Conservation (phyloP, 306 rosid species). For the Pyrus bretschneideri region DNA sequence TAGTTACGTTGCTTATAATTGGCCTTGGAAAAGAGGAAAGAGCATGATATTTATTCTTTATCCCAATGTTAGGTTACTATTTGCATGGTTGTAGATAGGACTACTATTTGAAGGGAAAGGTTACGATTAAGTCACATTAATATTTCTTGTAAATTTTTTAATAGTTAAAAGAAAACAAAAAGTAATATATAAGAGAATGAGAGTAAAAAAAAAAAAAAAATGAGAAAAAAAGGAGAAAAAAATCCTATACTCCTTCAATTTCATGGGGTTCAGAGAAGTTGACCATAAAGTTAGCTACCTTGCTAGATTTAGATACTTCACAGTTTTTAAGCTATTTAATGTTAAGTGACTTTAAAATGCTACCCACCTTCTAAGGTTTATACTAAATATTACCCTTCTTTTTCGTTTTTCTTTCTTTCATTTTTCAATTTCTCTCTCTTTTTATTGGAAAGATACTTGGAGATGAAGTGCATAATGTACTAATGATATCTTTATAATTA, state of each 20-base stretch:
- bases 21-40: conserved; percentile 1
- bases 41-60: not conserved
- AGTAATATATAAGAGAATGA: too few species aligned
- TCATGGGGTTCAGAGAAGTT: not conserved
- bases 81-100: not conserved
- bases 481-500: conserved; percentile 18
- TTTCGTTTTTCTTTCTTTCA: not conserved
- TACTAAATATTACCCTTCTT: not conserved
- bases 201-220: too few species aligned
- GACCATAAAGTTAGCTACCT: conserved; percentile 14
- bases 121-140: too few species aligned
- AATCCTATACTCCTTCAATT: too few species aligned
- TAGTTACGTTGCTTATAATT: not conserved
- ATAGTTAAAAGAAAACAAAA: too few species aligned
- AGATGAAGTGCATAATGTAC: conserved; percentile 22
- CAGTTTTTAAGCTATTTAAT: conserved; percentile 20
- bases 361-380: conserved; percentile 14
- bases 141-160: too few species aligned
- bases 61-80: not conserved
- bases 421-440: not conserved
- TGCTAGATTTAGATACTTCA: conserved; percentile 24
- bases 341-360: conserved; percentile 26
- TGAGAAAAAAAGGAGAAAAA: too few species aligned
- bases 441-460: conserved; percentile 15
- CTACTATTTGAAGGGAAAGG: fast-evolving